Evolutionary conservation across 2,329 filamentous ascomycete genomes (phyloP).

Genomic region (Claviceps cyperi): DNA sequence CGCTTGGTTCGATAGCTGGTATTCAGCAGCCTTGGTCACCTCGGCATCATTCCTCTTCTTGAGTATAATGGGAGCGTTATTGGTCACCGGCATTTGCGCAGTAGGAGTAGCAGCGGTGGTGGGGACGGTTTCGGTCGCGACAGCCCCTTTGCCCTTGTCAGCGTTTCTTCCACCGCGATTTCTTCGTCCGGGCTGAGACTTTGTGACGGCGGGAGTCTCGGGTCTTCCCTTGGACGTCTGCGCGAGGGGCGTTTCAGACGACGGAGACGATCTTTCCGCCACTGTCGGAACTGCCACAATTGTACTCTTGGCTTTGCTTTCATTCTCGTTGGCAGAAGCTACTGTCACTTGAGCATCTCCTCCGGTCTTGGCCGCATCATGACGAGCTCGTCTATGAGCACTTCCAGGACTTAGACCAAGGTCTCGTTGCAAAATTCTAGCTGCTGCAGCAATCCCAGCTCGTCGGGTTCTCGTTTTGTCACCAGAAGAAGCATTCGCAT

Average conservation of each 20-base stretch:
- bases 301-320: conserved; percentile 8
- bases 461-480: conserved; percentile 36
- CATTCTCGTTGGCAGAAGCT: conserved; percentile 19
- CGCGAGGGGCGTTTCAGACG: conserved; percentile 7
- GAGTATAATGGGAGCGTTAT: conserved; percentile 24
- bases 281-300: conserved; percentile 7
- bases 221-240: conserved; percentile 12
- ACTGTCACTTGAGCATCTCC: conserved; percentile 25
- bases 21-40: conserved; percentile 8
- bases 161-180: conserved; percentile 23
- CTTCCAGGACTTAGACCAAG: conserved; percentile 49
- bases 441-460: conserved; percentile 47
- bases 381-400: conserved; percentile 44
- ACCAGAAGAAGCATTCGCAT: conserved; percentile 16
- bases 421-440: conserved; percentile 51
- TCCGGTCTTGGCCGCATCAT: conserved; percentile 43
- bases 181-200: conserved; percentile 16
- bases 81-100: conserved; percentile 13
- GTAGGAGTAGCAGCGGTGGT: conserved; percentile 1
- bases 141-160: conserved; percentile 23
- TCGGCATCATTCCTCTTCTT: conserved; percentile 25
- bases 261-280: not conserved
- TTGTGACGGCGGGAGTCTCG: conserved; percentile 11
- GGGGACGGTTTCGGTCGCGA: conserved; percentile 14
- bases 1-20: conserved; percentile 2